Conservation (phyloP, 495 filamentous ascomycete species). For the Aspergillus egyptiacus region DNA sequence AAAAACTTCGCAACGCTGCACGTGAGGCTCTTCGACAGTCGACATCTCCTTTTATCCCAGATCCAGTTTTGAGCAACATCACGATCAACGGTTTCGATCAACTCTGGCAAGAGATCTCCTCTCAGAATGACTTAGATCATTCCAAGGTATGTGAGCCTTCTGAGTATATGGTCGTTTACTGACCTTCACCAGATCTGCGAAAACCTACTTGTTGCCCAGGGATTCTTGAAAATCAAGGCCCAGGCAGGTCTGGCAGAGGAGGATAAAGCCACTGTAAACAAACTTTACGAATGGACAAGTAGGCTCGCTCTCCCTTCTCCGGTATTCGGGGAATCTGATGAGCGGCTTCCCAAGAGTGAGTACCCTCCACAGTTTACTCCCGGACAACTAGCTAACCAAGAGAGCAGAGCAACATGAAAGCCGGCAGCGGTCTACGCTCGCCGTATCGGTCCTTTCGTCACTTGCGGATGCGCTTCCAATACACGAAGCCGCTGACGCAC, state of each 20-base stretch:
- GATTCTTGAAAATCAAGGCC: conserved; percentile 20
- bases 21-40: conserved; percentile 21
- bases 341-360: conserved; percentile 21
- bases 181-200: conserved; percentile 26
- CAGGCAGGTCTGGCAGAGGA: conserved; percentile 13
- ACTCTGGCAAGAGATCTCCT: conserved; percentile 31
- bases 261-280: conserved; percentile 25
- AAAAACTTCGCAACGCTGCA: conserved; percentile 28
- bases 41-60: conserved; percentile 12
- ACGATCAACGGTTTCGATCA: conserved; percentile 15
- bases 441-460: conserved; percentile 28
- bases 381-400: conserved; percentile 1
- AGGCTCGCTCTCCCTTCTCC: conserved; percentile 29
- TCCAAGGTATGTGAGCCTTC: conserved; percentile 18
- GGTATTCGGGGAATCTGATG: conserved; percentile 28
- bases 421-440: conserved; percentile 24
- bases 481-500: conserved; percentile 12
- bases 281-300: conserved; percentile 35
- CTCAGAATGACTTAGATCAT: conserved; percentile 17
- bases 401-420: conserved; percentile 11
- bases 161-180: neutral
- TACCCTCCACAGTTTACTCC: neutral
- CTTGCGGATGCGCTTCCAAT: conserved; percentile 18
- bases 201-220: conserved; percentile 26
- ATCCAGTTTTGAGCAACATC: conserved; percentile 9